Evolutionary conservation across 495 filamentous ascomycete genomes (phyloP), one percentile per base, ranked within the genome.

Genomic region (Hypoxylon fuscum): DNA sequence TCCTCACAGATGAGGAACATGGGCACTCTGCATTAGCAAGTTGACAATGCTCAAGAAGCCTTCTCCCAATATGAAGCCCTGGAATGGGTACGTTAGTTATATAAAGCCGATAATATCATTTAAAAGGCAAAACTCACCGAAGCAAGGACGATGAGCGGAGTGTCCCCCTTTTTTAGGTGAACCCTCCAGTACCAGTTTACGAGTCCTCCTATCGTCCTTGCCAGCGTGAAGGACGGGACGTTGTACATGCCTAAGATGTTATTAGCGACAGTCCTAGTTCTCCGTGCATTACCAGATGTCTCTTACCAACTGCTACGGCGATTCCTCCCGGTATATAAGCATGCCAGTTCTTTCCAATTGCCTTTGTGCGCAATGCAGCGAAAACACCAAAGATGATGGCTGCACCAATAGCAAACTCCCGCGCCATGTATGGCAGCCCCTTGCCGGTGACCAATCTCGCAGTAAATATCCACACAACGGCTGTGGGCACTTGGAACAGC

Each of bases 391-490:
- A 97, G 1, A 94, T 65, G 5, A 82, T 56, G 0, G 87, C 93
- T 31, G 88, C 87, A 4, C 87, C 83, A 1, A 87, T 70, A 10
- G 94, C 90, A 70, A 86, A 96, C 58, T 90, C 86, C 76, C 84
- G 83, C 0, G 91, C 92, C 85, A 90, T 90, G 0, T 83, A 76
- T 3, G 95, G 96, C 25, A 98, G 74, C 0, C 95, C 96, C 66
- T 96, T 82, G 11, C 95, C 95, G 0, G 91, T 97, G n/a, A 99
- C 92, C 7, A 99, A 82, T 12, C 95, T 78, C 12, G 96, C 95
- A 0, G 95, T 97, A 71, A 96, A 96, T 43, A 98, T 90, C 95
- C 95, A 99, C 11, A 98, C 92, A 71, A 91, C 96, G 0, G 86
- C 94, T 0, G 96, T 98, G 0, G 95, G 96, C 5, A 96, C 92